Evolutionary conservation across 495 filamentous ascomycete species (phyloP), one percentile per base, ranked within the genome.

Genomic region (Aspergillus incahuasiensis): DNA sequence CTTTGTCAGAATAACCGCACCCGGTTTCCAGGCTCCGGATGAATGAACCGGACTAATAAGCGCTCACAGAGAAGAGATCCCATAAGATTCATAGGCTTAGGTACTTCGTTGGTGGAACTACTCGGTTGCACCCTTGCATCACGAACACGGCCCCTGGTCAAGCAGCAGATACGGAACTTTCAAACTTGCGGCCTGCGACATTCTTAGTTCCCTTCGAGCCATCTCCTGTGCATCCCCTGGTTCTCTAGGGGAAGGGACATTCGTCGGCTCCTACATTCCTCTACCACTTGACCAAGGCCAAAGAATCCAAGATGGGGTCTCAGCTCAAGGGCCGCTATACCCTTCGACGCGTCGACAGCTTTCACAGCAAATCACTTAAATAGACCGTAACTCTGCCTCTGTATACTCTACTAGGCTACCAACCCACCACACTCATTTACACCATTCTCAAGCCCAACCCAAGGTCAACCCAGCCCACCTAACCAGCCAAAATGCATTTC

Each of bases 401-500:
- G 18, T 24, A 16, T n/a, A 2, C 1, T n/a, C 3, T 4, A 7
- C 6, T 16, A 20, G n/a, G 28, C 20, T 6, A 15, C 30, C 30
- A 20, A 30, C 44, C 9, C 12, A 19, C 24, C 11, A 13, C n/a
- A 15, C 13, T 18, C 22, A n/a, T 18, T 28, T 8, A 6, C 22
- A 1, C 6, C 25, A 32, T 21, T 21, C 15, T 16, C 2, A 24
- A n/a, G 22, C 15, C 24, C 44, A 41, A 19, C 25, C 18, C 22
- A 43, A 30, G 28, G 28, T 30, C 28, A 30, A 9, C 5, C 9
- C 28, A 30, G 9, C 5, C 28, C 28, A 30, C 5, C 28, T 9
- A 30, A 9, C 5, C 28, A 30, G 28, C 9, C 52, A 60, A 48
- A 15, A 60, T 60, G 58, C 53, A 56, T 53, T 49, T 56, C 58